phyloP scores from a whole-genome alignment of 2,329 filamentous ascomycete species.

The Fusarium praegraminearum region DNA sequence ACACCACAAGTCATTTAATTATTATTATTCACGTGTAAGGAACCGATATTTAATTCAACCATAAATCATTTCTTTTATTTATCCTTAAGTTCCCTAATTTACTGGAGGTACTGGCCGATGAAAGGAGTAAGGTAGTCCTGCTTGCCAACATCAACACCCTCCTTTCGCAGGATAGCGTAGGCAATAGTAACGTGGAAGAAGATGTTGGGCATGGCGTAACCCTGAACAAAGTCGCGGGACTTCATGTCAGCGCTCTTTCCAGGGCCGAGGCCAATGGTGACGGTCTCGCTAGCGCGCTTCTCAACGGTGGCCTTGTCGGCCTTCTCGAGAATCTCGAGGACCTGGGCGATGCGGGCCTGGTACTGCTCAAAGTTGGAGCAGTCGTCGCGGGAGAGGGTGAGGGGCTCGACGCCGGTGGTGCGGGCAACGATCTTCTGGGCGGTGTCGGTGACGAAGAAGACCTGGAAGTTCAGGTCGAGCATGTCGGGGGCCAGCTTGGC shows the following conservation, averaged over 20 bases:
- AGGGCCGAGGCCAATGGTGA: constrained; percentile 51
- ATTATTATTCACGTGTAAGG: background rate
- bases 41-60: background rate
- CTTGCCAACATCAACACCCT: constrained; percentile 74
- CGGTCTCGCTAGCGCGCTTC: constrained; percentile 44
- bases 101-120: constrained; percentile 45
- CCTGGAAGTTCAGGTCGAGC: constrained; percentile 58
- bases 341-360: constrained; percentile 51
- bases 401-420: constrained; percentile 49
- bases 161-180: constrained; percentile 70
- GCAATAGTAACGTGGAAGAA: constrained; percentile 72
- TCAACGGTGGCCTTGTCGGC: constrained; percentile 53
- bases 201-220: constrained; percentile 68
- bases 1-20: background rate
- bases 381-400: constrained; percentile 44
- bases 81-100: background rate
- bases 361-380: constrained; percentile 52
- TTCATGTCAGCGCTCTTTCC: constrained; percentile 45
- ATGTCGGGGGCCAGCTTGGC: constrained; percentile 57
- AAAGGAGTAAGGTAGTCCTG: constrained; percentile 61
- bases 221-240: constrained; percentile 58
- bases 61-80: constrained; percentile 20
- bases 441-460: constrained; percentile 50
- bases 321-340: constrained; percentile 49
- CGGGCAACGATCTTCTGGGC: constrained; percentile 52